Evolutionary conservation across 2,329 filamentous ascomycete species (phyloP), one percentile per base, ranked within the genome.

Genomic region (Aspergillus sp.): DNA sequence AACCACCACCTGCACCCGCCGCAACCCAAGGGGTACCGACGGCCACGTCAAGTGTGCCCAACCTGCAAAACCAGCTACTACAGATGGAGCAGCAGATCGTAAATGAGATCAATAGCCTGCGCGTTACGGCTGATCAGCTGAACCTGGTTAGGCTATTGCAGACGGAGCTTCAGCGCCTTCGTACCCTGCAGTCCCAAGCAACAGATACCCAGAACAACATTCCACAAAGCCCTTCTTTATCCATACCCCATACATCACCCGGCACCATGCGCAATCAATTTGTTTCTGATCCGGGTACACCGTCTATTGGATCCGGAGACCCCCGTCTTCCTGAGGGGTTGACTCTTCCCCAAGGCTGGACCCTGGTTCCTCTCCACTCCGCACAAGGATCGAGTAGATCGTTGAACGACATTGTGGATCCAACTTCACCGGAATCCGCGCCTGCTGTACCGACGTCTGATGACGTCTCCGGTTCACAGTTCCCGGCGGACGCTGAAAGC

Each of bases 61-160:
- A 66, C 62, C 81, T 89, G 24, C 81, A 85, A 50, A 74, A 77
- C 14, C 85, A 91, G 55, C 76, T 95, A 35, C 78, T 82, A 35
- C 82, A 87, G 41, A 81, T 91, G 14, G 88, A 91, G 63, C 83
- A 87, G 55, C 84, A 89, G 54, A 80, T 95, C 23, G 80, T 87
- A 64, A 83, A 86, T 55, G 89, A 93, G 67, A 80, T 90, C 35
- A 80, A 84, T 47, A 77, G 76, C 43, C 77, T 93, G 17, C 84
- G 87, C 46, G 68, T 83, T 35, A 84, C 86, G 15, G 84, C 89
- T 51, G 83, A 87, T 35, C 89, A 95, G 69, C 70, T 93, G 4
- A 82, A 86, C 48, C 76, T 84, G n/a, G 77, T 92, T n/a, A 83
- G 87, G 52, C 76, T 86, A 15, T 78, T 95, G 59, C 83, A 90